Evolutionary conservation across 2,329 filamentous ascomycete species (phyloP).

Genomic region (Sporothrix pallida): DNA sequence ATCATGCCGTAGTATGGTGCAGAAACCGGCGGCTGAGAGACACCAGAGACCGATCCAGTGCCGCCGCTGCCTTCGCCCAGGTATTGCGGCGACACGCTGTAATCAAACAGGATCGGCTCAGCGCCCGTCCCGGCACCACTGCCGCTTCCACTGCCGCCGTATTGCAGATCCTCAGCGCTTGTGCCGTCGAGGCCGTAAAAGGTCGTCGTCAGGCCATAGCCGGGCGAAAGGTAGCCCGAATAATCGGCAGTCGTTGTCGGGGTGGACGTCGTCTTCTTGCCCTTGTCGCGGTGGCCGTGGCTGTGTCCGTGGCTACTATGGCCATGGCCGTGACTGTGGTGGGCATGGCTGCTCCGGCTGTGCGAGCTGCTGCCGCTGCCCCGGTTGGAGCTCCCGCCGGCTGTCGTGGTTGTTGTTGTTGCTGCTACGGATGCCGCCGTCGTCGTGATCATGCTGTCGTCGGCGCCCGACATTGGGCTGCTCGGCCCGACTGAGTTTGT

Average conservation of each 20-base stretch:
- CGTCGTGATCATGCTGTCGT: background rate
- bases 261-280: background rate
- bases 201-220: constrained; percentile 26
- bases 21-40: background rate
- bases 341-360: background rate
- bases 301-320: background rate
- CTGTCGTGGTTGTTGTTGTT: background rate
- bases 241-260: background rate
- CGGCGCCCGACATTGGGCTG: constrained; percentile 22
- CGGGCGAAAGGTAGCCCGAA: constrained; percentile 27
- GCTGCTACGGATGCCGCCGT: background rate
- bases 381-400: background rate
- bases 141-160: background rate
- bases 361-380: constrained; percentile 2
- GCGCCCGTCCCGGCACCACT: constrained; percentile 27
- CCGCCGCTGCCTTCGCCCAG: constrained; percentile 2
- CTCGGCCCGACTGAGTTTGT: constrained; percentile 25
- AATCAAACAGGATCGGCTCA: constrained; percentile 36
- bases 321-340: background rate
- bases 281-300: constrained; percentile 15
- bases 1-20: constrained; percentile 32
- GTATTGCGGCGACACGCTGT: constrained; percentile 36
- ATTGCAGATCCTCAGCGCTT: constrained; percentile 34
- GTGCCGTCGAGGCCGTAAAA: constrained; percentile 36
- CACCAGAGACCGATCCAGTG: background rate